phyloP scores from a whole-genome alignment of 768 basidiomycete genomes.

The Rhodotorula taiwanensis region DNA sequence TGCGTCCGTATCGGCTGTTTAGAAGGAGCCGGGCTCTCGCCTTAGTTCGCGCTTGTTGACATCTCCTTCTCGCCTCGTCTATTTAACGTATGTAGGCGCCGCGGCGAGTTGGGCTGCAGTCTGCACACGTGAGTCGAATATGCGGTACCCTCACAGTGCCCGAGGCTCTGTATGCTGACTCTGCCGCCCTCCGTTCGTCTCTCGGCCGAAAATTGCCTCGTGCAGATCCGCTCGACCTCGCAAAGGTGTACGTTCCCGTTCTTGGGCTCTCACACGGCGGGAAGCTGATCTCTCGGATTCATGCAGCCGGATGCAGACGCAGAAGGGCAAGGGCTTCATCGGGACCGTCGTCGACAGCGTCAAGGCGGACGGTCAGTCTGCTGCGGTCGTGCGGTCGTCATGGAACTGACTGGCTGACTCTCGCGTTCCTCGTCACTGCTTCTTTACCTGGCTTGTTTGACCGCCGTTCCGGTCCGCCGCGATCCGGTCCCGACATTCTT shows the following conservation, averaged over 20 bases:
- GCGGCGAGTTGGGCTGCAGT: conserved; percentile 33
- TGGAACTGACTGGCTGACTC: background rate
- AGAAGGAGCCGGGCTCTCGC: too few relatives aligned
- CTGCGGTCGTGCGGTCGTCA: too few relatives aligned
- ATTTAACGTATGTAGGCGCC: conserved; percentile 3
- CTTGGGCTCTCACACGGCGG: background rate
- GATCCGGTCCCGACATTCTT: too few relatives aligned
- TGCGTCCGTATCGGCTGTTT: too few relatives aligned
- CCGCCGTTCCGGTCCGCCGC: too few relatives aligned
- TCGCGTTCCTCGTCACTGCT: background rate
- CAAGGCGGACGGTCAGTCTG: conserved; percentile 31
- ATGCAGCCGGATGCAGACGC: conserved; percentile 39
- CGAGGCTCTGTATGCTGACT: background rate
- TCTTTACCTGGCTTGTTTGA: background rate
- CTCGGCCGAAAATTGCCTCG: background rate
- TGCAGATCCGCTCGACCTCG: conserved; percentile 36
- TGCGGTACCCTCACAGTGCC: background rate
- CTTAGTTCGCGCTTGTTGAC: too few relatives aligned
- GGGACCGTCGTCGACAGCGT: conserved; percentile 23
- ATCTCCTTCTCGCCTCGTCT: background rate
- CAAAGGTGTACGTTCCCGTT: conserved; percentile 29
- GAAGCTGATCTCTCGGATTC: background rate
- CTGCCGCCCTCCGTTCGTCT: background rate
- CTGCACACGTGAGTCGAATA: conserved; percentile 30
- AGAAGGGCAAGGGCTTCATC: conserved; percentile 32